Evolutionary conservation across 2,329 filamentous ascomycete species (phyloP).

Genomic region (Stemphylium vesicarium): DNA sequence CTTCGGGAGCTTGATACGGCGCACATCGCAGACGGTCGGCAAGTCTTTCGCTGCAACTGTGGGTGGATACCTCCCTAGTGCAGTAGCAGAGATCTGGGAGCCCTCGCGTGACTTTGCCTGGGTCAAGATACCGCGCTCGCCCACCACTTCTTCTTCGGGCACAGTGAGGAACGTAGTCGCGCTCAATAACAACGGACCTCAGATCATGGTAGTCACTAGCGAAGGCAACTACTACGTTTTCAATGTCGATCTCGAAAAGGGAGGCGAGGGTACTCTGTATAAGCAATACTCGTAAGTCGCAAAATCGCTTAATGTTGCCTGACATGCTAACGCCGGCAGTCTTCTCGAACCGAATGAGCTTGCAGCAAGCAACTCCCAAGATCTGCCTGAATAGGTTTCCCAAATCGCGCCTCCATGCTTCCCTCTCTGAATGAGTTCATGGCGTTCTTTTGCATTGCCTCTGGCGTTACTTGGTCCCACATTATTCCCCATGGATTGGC

Average conservation of each 20-base stretch:
- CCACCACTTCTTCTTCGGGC: slow-evolving; percentile 45
- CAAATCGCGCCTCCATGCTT: slow-evolving; percentile 5
- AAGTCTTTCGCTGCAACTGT: slow-evolving; percentile 87
- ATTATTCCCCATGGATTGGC: slow-evolving; percentile 32
- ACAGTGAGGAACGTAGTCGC: slow-evolving; percentile 91
- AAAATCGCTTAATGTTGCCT: neutral
- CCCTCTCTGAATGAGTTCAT: neutral
- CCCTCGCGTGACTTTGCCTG: slow-evolving; percentile 93
- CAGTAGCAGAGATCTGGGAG: slow-evolving; percentile 98
- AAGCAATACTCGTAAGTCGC: slow-evolving; percentile 92
- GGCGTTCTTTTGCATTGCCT: slow-evolving; percentile 36
- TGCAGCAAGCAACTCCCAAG: slow-evolving; percentile 37
- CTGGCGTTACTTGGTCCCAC: slow-evolving; percentile 31
- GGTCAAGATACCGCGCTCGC: slow-evolving; percentile 82
- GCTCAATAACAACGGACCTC: slow-evolving; percentile 91
- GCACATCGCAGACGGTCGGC: slow-evolving; percentile 92
- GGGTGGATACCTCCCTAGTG: slow-evolving; percentile 88
- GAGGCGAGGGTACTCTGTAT: slow-evolving; percentile 87
- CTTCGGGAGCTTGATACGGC: slow-evolving; percentile 87
- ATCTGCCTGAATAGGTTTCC: slow-evolving; percentile 34
- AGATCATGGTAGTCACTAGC: slow-evolving; percentile 97
- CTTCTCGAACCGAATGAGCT: slow-evolving; percentile 47
- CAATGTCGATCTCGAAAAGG: slow-evolving; percentile 91
- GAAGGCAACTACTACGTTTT: slow-evolving; percentile 96
- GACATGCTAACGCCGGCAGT: slow-evolving; percentile 31